Evolutionary conservation across 2,329 filamentous ascomycete species (phyloP), one percentile per base, ranked within the genome.

Genomic region (Fusarium begoniae): DNA sequence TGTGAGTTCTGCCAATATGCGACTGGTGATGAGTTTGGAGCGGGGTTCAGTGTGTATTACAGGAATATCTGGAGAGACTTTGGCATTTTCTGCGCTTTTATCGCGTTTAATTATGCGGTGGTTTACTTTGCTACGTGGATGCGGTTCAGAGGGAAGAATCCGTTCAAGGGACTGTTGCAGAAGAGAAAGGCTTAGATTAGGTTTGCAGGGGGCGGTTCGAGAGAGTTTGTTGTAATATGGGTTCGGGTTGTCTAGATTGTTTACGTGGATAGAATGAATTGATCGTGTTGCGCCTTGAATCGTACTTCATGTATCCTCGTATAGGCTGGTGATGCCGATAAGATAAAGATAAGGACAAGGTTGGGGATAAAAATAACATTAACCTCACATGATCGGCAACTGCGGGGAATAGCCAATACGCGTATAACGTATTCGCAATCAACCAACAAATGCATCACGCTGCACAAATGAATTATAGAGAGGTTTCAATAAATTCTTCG

Each of bases 1-100:
- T 94, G 92, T 79, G 87, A 90, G 28, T 92, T 89, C 78, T 94
- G 92, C 73, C 88, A 90, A 69, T 91, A 88, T 68, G 84, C 84
- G 3, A 87, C 81, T 5, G 92, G 91, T 0, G 89, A 92, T 72
- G 81, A 90, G 74, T 93, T 91, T 75, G 87, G 89, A 0, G 79
- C 79, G 1, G 82, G 84, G 2, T 90, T 93, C 77, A 91, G 90
- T 74, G 85, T 92, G 13, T 89, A 85, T 56, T 90, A 91, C 53
- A 80, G 80, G 3, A 81, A 92, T 58, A 90, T 90, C 53, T 93
- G 91, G 92, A 82, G 90, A 17, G 83, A 92, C 66, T 93, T 92
- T 80, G 85, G 90, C 5, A 89, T 92, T 58, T 90, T 92, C 73
- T 90, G 86, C 79, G 89, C 84, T 0, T 93, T 89, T 75, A 88